Conservation (phyloP, 129 eudicot genomes). For the Arctium minus region DNA sequence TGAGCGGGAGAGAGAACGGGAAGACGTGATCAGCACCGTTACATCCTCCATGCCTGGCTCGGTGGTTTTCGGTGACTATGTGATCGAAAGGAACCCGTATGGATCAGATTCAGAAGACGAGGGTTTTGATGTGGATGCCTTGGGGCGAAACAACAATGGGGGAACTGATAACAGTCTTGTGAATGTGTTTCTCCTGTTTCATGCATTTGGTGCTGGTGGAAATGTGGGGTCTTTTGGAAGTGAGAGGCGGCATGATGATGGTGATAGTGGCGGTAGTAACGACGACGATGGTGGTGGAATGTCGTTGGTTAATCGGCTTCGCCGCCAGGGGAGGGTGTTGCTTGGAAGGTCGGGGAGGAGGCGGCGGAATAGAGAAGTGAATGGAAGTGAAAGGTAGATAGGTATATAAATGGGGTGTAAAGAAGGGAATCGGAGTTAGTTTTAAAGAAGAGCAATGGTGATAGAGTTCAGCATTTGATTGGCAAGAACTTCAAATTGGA, state of each 20-base stretch:
- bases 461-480: conserved; percentile 12
- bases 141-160: conserved; percentile 27
- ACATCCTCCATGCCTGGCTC: conserved; percentile 84
- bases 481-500: conserved; percentile 27
- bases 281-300: conserved; percentile 30
- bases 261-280: conserved; percentile 28
- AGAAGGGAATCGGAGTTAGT: conserved; percentile 33
- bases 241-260: conserved; percentile 30
- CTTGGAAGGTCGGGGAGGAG: conserved; percentile 67
- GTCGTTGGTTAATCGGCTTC: conserved; percentile 45
- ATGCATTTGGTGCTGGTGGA: conserved; percentile 58
- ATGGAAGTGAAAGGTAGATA: conserved; percentile 35
- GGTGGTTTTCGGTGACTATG: conserved; percentile 81
- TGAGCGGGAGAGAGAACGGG: conserved; percentile 71
- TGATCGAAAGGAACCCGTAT: conserved; percentile 56
- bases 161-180: conserved; percentile 51
- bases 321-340: conserved; percentile 55
- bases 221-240: conserved; percentile 29
- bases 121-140: conserved; percentile 42
- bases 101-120: conserved; percentile 62
- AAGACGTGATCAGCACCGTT: conserved; percentile 83
- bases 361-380: conserved; percentile 34
- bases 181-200: conserved; percentile 52
- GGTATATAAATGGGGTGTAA: conserved; percentile 24
- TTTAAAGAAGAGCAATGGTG: conserved; percentile 27